Percentiles rank a stretch among this genome's conserved stretches.
These are phyloP conservation scores for Seiridium unicorne DNA, from an alignment of 2,329 filamentous ascomycete species.

Conservation along the genomic window DNA sequence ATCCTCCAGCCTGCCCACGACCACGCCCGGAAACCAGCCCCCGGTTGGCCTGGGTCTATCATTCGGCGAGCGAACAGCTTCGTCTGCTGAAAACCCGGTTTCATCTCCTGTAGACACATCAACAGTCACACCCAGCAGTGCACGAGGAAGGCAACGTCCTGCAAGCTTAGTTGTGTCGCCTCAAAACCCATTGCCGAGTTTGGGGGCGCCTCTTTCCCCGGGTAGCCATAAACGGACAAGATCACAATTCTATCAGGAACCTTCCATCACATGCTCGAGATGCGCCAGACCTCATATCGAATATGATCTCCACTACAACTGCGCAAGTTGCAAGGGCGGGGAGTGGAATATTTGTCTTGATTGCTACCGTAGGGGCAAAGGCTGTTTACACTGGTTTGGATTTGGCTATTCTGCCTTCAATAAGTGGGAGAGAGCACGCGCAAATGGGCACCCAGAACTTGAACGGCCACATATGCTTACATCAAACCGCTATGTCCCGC, in stretches of 20 bases:
- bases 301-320: slow-evolving; percentile 85
- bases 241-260: slow-evolving; percentile 62
- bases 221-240: slow-evolving; percentile 36
- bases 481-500: slow-evolving; percentile 54
- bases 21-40: slow-evolving; percentile 14
- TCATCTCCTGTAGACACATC: slow-evolving; percentile 14
- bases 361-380: slow-evolving; percentile 75
- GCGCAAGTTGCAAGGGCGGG: slow-evolving; percentile 66
- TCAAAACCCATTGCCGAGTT: slow-evolving; percentile 27
- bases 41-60: slow-evolving; percentile 2
- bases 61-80: slow-evolving; percentile 26
- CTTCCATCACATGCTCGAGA: slow-evolving; percentile 69
- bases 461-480: slow-evolving; percentile 57
- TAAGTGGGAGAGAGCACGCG: slow-evolving; percentile 59
- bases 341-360: slow-evolving; percentile 76
- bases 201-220: slow-evolving; percentile 27
- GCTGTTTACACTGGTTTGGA: slow-evolving; percentile 85
- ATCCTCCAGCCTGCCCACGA: slow-evolving; percentile 35
- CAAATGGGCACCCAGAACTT: slow-evolving; percentile 34
- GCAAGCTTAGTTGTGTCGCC: slow-evolving; percentile 37
- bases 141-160: slow-evolving; percentile 29
- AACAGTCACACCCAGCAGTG: slow-evolving; percentile 17
- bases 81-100: slow-evolving; percentile 16
- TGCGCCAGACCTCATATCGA: slow-evolving; percentile 75
- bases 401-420: slow-evolving; percentile 73